Conservation (phyloP, 495 filamentous ascomycete species). For the Lasiosphaeria hispida region DNA sequence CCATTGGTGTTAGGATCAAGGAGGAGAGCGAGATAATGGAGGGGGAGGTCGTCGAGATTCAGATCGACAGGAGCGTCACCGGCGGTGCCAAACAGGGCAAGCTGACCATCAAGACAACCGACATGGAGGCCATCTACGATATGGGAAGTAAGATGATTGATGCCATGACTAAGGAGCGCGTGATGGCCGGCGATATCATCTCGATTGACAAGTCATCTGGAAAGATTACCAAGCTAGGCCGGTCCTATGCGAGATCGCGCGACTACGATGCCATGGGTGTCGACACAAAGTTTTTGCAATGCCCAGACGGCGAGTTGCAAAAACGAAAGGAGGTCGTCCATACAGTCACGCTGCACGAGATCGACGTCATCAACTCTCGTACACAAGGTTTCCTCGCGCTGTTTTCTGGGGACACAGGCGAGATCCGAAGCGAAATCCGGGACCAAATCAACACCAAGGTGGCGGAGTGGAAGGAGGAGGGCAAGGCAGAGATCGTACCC, state of each 20-base stretch:
- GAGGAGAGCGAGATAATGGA: conserved; percentile 99
- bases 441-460: conserved; percentile 99
- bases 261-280: conserved; percentile 99
- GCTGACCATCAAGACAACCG: conserved; percentile 98
- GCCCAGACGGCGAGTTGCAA: conserved; percentile 97
- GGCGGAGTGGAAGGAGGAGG: conserved; percentile 97
- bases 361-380: conserved; percentile 97
- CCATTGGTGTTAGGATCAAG: conserved; percentile 94
- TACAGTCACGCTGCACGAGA: conserved; percentile 95
- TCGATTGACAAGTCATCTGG: conserved; percentile 97
- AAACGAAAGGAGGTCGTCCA: conserved; percentile 96
- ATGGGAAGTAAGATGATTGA: conserved; percentile 99
- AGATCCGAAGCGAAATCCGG: conserved; percentile 93
- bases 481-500: conserved; percentile 96
- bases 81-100: conserved; percentile 97
- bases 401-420: conserved; percentile 96
- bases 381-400: conserved; percentile 95
- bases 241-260: conserved; percentile 86
- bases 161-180: conserved; percentile 96
- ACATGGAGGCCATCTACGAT: conserved; percentile 99
- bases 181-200: conserved; percentile 97
- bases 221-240: conserved; percentile 93
- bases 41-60: conserved; percentile 98
- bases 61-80: conserved; percentile 95
- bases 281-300: conserved; percentile 97